phyloP scores from a whole-genome alignment of 345 rosid species.

The Camelina laxa region DNA sequence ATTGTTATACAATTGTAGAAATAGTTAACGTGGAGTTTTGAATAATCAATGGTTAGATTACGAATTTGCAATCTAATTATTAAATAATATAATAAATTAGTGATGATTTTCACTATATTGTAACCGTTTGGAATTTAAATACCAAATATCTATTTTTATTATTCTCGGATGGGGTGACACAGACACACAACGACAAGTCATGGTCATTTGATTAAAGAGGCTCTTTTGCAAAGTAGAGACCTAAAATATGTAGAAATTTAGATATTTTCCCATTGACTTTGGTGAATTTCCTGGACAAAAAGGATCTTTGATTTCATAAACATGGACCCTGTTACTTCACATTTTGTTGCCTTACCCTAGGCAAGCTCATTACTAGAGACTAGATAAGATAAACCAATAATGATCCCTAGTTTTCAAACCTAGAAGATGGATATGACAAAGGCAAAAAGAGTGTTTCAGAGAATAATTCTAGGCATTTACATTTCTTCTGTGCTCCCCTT shows the following conservation, averaged over 20 bases:
- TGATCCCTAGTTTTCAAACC: conserved; percentile 9
- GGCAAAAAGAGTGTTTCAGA: conserved; percentile 17
- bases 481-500: conserved; percentile 46
- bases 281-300: conserved; percentile 1
- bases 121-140: neutral
- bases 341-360: neutral
- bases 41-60: neutral
- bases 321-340: conserved; percentile 5
- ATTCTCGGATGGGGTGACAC: neutral
- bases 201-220: neutral
- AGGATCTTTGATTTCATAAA: conserved; percentile 20
- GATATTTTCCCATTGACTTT: neutral
- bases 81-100: neutral
- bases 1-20: neutral
- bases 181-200: neutral
- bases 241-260: neutral
- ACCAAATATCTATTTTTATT: neutral
- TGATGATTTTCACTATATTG: neutral
- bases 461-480: conserved; percentile 43
- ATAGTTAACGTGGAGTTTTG: neutral
- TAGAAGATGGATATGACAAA: conserved; percentile 17
- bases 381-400: neutral
- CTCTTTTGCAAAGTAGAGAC: neutral
- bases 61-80: neutral
- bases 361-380: neutral